Base-by-base conservation (phyloP, 331 rosid genomes). In the Erythrophleum ivorense region DNA sequence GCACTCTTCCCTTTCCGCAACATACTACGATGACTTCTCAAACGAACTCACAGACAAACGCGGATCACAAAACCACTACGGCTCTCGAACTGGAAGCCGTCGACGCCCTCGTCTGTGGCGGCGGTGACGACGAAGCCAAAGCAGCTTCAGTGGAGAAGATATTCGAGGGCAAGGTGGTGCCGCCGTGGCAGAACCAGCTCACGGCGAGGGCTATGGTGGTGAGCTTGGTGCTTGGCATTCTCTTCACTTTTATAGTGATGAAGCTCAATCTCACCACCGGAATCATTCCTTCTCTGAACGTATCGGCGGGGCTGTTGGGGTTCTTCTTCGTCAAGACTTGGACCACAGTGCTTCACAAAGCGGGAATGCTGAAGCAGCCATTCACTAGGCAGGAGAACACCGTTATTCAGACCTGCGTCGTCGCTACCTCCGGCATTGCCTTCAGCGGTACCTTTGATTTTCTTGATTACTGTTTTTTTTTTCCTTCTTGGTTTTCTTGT, bases 351-450 rank as follows among this genome's bases (percentile, higher is more conserved):
- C 78, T 88, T 3, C 8, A 71, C 8, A 88, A 87, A 67, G 29
- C 86, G 0, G 91, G 91, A 0, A 4, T 74, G 58, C 73, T 88
- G 14, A 79, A 1, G 31, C 89, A 81, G 33, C 92, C 94, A 0
- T 88, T 88, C 66, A 88, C 92, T 0, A 66, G 92, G 29, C 94
- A 90, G n/a, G 94, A 90, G 83, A 90, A 90, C 24, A 86, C 94
- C 2, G 91, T 90, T 12, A 86, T 90, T 59, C 94, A 90, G 34
- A 90, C 94, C 5, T 88, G 91, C 67, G 92, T 90, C 16, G 90
- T 90, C 13, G 88, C 92, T 13, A 34, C 88, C 12, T 48, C 89
- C 52, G 91, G 94, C 81, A 87, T 90, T 55, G 90, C 91, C 2
- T 86, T 88, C 66, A 90, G 92, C 54, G 91, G 93, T 90, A 83